Base-by-base conservation (phyloP, 208 protist species). In the Trypanosoma lewisi region DNA sequence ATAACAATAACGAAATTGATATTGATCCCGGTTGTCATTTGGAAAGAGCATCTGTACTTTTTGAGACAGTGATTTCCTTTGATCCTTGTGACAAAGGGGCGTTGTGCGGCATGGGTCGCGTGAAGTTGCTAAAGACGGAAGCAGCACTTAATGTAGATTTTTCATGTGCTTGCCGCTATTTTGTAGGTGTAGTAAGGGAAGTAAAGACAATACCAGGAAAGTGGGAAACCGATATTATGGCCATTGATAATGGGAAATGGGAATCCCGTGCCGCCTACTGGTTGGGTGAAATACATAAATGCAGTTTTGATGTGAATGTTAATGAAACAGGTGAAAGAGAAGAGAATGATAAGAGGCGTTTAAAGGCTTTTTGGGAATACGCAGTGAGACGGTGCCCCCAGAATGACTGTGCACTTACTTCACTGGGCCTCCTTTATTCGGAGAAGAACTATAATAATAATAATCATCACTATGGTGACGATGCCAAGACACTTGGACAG, bases 371-470 rank as follows among this genome's bases (percentile, higher is more conserved):
- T 56, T 73, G 62, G 52, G 51, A 65, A 16, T 55, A 49, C 12
- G 55, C 67, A n/a, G 48, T 59, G 36, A 11, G 5, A 9, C 48
- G 57, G 12, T 73, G 73, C 41, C 80, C 80, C 0, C 25, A 59
- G 21, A 85, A 82, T 50, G 75, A 82, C 53, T 82, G 80, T 75
- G 72, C 71, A 0, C 50, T 85, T 21, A 82, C 80, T 28, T 72
- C 66, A 2, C 49, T 82, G 2, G 73, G 72, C 0, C 39, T 75
- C 6, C 62, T 28, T 23, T 69, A 67, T 45, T 8, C 67, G 30
- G 31, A 39, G 30, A 17, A 36, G 14, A 21, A 12, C 17, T 25
- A 34, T 49, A 11, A 48, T 17, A 17, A 36, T 27, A 21, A 12
- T 17, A n/a, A 34, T 49, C 23, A 48, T 17, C 23, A 54, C 30